Conservation (phyloP, 2,329 filamentous ascomycete genomes). For the Epichloe baconii region DNA sequence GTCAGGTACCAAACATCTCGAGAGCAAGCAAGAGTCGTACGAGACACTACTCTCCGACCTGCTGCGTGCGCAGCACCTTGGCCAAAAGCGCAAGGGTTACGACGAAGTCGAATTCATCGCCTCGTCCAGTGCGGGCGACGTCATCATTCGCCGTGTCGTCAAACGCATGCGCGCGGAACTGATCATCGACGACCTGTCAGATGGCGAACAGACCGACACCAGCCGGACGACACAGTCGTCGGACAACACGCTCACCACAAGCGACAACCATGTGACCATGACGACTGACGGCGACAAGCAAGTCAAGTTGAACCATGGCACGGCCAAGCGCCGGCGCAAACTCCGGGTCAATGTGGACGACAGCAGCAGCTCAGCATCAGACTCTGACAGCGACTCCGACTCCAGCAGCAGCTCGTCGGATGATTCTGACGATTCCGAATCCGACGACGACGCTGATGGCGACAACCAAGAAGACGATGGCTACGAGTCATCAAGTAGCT, state of each 20-base stretch:
- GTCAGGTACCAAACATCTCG: constrained; percentile 32
- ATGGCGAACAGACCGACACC: constrained; percentile 28
- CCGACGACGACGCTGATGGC: constrained; percentile 12
- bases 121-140: constrained; percentile 33
- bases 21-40: constrained; percentile 39
- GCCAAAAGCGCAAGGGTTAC: constrained; percentile 35
- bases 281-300: constrained; percentile 23
- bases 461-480: constrained; percentile 8
- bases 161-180: constrained; percentile 52
- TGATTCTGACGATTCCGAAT: constrained; percentile 15
- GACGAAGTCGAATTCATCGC: constrained; percentile 39
- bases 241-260: constrained; percentile 14
- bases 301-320: constrained; percentile 31
- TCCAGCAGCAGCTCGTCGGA: constrained; percentile 26
- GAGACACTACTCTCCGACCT: constrained; percentile 41
- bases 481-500: constrained; percentile 27
- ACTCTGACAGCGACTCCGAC: constrained; percentile 16
- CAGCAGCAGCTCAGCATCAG: constrained; percentile 25
- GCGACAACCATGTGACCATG: constrained; percentile 14
- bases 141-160: constrained; percentile 41
- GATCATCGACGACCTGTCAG: constrained; percentile 41
- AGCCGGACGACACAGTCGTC: constrained; percentile 19
- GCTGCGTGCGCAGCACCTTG: constrained; percentile 21
- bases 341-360: constrained; percentile 33
- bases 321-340: constrained; percentile 39